Conservation (phyloP, 2,329 filamentous ascomycete species). For the Clonostachys rhizophaga region DNA sequence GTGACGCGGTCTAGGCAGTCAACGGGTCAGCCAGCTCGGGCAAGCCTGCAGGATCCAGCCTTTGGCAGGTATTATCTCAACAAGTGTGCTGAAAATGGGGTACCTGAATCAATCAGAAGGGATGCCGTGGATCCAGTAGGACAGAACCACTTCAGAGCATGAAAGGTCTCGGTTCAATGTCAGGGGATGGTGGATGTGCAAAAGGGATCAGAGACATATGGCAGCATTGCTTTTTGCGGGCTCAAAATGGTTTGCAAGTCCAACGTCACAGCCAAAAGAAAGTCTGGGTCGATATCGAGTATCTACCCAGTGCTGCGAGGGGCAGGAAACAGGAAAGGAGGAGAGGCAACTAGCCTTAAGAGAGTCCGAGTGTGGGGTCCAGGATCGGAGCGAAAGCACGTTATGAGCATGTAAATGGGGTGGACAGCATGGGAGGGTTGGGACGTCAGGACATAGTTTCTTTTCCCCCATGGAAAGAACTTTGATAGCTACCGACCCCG, state of each 20-base stretch:
- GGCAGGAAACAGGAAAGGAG: neutral
- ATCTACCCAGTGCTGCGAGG: neutral
- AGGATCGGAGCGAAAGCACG: neutral
- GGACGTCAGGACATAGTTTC: too few relatives aligned
- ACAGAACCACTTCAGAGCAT: constrained; percentile 8
- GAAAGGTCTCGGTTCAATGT: constrained; percentile 16
- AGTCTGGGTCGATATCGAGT: constrained; percentile 3
- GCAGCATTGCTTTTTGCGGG: constrained; percentile 25
- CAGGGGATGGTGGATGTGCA: constrained; percentile 9
- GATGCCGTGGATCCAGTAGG: neutral
- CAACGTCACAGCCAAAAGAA: constrained; percentile 15
- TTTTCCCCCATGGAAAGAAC: too few relatives aligned
- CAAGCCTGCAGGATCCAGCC: neutral
- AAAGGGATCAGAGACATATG: constrained; percentile 16
- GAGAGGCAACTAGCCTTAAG: neutral
- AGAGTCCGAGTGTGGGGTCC: neutral
- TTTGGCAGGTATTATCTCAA: neutral
- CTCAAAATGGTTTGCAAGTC: constrained; percentile 21
- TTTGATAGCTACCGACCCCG: too few relatives aligned
- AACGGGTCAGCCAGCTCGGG: neutral
- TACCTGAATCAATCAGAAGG: constrained; percentile 3
- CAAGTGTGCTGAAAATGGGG: neutral
- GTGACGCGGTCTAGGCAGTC: neutral
- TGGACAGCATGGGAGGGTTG: neutral
- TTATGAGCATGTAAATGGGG: neutral